A percentile compares a stretch with the other conserved stretches of the same genome.
Evolutionary conservation across 2,329 filamentous ascomycete species (phyloP).

Genomic region (Aquanectria penicillioides): DNA sequence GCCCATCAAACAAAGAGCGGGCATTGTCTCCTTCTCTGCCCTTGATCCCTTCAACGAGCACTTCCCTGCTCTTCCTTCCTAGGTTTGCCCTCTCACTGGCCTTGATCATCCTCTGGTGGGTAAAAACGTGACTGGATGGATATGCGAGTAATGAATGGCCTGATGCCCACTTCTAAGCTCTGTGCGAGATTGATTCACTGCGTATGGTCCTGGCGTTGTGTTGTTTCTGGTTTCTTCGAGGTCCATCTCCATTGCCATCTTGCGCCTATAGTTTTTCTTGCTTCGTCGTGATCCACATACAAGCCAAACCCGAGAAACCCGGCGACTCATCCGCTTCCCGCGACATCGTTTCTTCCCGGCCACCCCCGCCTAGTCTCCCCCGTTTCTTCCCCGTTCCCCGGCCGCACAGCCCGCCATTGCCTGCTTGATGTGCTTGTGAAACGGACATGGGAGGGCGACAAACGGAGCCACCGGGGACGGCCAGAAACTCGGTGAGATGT

Average conservation of each 20-base stretch:
- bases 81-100: slow-evolving; percentile 23
- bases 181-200: slow-evolving; percentile 39
- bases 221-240: neutral
- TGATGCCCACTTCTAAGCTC: slow-evolving; percentile 28
- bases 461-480: slow-evolving; percentile 2
- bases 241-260: neutral
- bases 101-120: slow-evolving; percentile 5
- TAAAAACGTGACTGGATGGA: slow-evolving; percentile 39
- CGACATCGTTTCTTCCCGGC: slow-evolving; percentile 2
- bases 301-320: neutral
- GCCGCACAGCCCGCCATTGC: neutral
- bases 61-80: slow-evolving; percentile 19
- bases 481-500: slow-evolving; percentile 20
- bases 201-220: slow-evolving; percentile 16
- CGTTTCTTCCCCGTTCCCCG: neutral
- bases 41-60: slow-evolving; percentile 13
- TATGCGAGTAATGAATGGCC: slow-evolving; percentile 40
- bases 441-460: neutral
- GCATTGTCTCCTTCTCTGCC: slow-evolving; percentile 9
- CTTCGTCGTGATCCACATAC: slow-evolving; percentile 11
- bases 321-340: neutral
- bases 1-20: neutral
- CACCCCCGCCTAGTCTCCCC: no score
- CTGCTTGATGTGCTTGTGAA: neutral
- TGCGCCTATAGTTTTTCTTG: neutral